Evolutionary conservation across 495 filamentous ascomycete species (phyloP), one percentile per base, ranked within the genome.

Genomic region (Pseudoneurospora amorphoporcata): DNA sequence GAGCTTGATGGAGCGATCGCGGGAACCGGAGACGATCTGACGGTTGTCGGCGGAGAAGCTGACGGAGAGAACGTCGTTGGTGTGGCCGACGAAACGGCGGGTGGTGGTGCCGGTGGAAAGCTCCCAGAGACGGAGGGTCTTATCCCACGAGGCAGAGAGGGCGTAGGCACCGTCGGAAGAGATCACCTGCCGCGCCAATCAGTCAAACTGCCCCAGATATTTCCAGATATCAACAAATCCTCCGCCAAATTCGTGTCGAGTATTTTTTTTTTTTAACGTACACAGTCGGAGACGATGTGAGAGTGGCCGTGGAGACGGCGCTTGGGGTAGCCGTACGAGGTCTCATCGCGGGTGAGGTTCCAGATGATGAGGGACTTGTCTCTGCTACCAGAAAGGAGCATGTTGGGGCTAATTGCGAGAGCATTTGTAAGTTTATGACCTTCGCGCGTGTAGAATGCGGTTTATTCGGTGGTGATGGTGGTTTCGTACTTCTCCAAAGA

Each of bases 11-110:
- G 91, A 92, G 81, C 94, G 91, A 87, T 99, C 95, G 81, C 95
- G 93, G 65, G 95, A 98, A 73, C 94, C 95, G 75, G 95, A 98
- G 80, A 99, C 95, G 86, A 99, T 99, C 89, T 99, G 95, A 82
- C 95, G 93, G 91, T 99, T 99, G 88, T 99, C 95, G 90, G 95
- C 95, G 81, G 95, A 99, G 92, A 99, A 99, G 78, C 94, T 98
- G 82, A 99, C 95, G 84, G 95, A 98, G 81, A 99, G 95, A 78
- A 99, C 94, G 78, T 99, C 95, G 88, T 95, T 96, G 87, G 90
- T 97, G 90, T 99, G 95, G 84, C 95, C 95, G 83, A 97, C 94
- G 85, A 99, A 99, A 76, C 94, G 92, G 81, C 96, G 91, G 82
- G 95, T 99, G 83, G 95, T 98, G 82, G 89, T 91, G 82, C 95